Evolutionary conservation across 305 asterid species (phyloP).

Genomic region (Fraxinus platypoda): DNA sequence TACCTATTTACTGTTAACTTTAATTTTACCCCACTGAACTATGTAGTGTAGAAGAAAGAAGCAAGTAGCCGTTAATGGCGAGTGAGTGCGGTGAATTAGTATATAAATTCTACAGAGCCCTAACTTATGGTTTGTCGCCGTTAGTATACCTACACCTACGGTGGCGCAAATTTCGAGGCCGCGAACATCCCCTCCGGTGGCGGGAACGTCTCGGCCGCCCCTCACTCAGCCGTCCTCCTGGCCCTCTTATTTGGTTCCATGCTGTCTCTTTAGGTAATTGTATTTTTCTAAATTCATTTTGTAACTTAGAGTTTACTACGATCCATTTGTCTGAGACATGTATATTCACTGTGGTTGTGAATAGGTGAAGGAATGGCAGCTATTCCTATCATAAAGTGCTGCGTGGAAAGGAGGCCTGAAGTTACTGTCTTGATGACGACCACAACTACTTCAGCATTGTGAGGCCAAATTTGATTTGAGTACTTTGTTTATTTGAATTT

Average conservation of each 20-base stretch:
- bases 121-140: conserved; percentile 74
- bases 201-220: conserved; percentile 83
- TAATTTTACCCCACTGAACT: neutral
- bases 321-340: neutral
- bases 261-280: conserved; percentile 80
- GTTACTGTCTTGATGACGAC: conserved; percentile 84
- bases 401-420: conserved; percentile 64
- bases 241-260: conserved; percentile 86
- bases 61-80: conserved; percentile 31
- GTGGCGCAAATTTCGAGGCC: conserved; percentile 81
- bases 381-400: conserved; percentile 76
- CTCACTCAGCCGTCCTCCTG: conserved; percentile 70
- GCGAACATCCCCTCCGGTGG: conserved; percentile 77
- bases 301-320: neutral
- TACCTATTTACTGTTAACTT: neutral
- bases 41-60: neutral
- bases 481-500: neutral
- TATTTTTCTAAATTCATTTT: neutral
- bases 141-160: conserved; percentile 62
- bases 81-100: conserved; percentile 44
- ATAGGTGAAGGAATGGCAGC: conserved; percentile 89
- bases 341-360: neutral
- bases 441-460: conserved; percentile 76
- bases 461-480: conserved; percentile 27
- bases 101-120: conserved; percentile 64